A percentile compares a stretch with the other conserved stretches of the same genome.
These are phyloP conservation scores for Komagataella ulmi DNA, from an alignment of 805 yeast genomes.

Conservation along the genomic window DNA sequence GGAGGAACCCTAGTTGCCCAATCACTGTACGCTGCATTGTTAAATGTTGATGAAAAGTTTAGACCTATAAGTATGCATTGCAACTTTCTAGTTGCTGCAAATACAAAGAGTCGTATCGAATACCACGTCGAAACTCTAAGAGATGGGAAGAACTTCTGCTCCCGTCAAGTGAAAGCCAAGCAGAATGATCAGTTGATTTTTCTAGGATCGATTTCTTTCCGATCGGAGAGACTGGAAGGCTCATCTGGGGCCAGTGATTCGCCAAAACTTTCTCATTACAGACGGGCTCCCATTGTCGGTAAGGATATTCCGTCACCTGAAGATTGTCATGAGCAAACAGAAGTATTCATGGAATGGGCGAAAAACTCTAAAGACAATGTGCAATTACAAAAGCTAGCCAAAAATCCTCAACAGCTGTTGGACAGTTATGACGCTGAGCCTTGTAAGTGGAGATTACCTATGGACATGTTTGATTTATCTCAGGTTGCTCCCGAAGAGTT, in stretches of 20 bases:
- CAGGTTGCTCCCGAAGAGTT: slow-evolving; percentile 9
- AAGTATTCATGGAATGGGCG: slow-evolving; percentile 16
- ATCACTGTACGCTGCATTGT: slow-evolving; percentile 46
- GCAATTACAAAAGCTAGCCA: slow-evolving; percentile 10
- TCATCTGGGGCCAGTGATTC: slow-evolving; percentile 10
- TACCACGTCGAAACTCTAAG: slow-evolving; percentile 41
- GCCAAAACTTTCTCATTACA: slow-evolving; percentile 16
- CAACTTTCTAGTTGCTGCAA: slow-evolving; percentile 45
- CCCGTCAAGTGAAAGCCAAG: slow-evolving; percentile 37
- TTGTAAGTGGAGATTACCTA: slow-evolving; percentile 18
- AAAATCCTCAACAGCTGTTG: slow-evolving; percentile 10
- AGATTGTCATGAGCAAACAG: slow-evolving; percentile 14
- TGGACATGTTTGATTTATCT: slow-evolving; percentile 17
- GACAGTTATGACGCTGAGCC: slow-evolving; percentile 18
- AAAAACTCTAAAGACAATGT: slow-evolving; percentile 5
- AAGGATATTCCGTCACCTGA: slow-evolving; percentile 14
- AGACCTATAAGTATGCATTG: slow-evolving; percentile 51
- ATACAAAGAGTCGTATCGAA: slow-evolving; percentile 26
- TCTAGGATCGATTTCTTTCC: slow-evolving; percentile 36
- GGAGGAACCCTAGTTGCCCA: slow-evolving; percentile 65
- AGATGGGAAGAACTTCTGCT: slow-evolving; percentile 37
- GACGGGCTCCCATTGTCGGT: slow-evolving; percentile 14
- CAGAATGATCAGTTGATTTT: slow-evolving; percentile 41
- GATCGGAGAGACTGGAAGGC: slow-evolving; percentile 16
- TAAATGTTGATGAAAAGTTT: slow-evolving; percentile 20